These are phyloP conservation scores for Amborella trichopoda DNA, from an alignment of 164 flowering plant species.

Conservation along the genomic window DNA sequence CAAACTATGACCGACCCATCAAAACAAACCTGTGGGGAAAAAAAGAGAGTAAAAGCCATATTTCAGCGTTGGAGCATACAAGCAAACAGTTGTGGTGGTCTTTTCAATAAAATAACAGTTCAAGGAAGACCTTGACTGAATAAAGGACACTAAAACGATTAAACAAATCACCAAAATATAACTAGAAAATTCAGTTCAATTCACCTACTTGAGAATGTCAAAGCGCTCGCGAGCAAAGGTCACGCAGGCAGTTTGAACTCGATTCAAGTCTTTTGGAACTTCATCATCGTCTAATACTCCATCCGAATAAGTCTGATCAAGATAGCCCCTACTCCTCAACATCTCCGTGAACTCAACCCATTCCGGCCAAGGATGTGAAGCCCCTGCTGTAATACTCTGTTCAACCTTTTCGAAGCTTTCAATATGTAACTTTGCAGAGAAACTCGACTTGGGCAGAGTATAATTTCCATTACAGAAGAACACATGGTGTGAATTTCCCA, in stretches of 20 bases:
- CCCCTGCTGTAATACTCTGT: neutral
- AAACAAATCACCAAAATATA: too few relatives aligned
- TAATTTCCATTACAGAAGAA: too few relatives aligned
- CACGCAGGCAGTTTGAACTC: constrained; percentile 48
- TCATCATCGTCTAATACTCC: constrained; percentile 1
- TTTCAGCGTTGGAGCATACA: too few relatives aligned
- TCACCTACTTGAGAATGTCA: constrained; percentile 54
- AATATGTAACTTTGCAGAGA: neutral
- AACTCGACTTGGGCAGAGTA: neutral
- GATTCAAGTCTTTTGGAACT: constrained; percentile 20
- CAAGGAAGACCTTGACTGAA: too few relatives aligned
- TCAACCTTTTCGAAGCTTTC: neutral
- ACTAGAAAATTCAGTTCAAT: too few relatives aligned
- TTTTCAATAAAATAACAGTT: too few relatives aligned
- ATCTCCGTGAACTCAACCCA: constrained; percentile 58
- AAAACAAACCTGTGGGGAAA: too few relatives aligned
- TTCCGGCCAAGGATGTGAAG: constrained; percentile 68
- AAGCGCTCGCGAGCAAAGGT: constrained; percentile 68
- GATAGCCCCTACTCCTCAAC: constrained; percentile 51
- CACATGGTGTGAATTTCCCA: too few relatives aligned
- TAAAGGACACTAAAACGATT: too few relatives aligned
- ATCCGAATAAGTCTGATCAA: constrained; percentile 5
- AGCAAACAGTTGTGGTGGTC: too few relatives aligned
- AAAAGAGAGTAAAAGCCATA: too few relatives aligned
- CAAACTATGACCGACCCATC: too few relatives aligned